Evolutionary conservation across 257 asterid species (phyloP).

Genomic region (Ajuga chamaepitys): DNA sequence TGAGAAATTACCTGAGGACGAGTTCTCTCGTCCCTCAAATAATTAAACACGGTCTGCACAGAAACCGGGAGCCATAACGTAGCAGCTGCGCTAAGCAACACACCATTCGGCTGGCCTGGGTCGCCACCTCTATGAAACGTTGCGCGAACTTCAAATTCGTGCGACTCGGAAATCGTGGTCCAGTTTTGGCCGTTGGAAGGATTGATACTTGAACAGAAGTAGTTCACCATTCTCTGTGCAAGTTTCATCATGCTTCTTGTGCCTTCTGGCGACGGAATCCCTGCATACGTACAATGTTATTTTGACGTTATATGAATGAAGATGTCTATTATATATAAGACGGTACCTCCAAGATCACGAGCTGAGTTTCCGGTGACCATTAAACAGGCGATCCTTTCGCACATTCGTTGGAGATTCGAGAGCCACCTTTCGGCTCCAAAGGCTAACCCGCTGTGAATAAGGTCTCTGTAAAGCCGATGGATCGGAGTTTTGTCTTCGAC

Average conservation of each 20-base stretch:
- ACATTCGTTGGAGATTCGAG: slow-evolving; percentile 65
- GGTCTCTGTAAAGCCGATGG: slow-evolving; percentile 64
- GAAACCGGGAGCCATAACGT: slow-evolving; percentile 88
- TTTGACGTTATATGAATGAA: neutral
- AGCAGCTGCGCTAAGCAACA: slow-evolving; percentile 83
- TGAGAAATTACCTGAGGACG: slow-evolving; percentile 60
- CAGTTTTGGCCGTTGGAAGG: slow-evolving; percentile 72
- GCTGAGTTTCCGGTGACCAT: slow-evolving; percentile 58
- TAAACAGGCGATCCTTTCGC: slow-evolving; percentile 75
- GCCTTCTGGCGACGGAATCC: slow-evolving; percentile 72
- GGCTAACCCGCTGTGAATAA: slow-evolving; percentile 66
- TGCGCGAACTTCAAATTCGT: slow-evolving; percentile 74
- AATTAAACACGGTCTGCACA: slow-evolving; percentile 62
- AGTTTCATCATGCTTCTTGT: slow-evolving; percentile 91
- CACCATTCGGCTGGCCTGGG: slow-evolving; percentile 82
- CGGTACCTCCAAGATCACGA: slow-evolving; percentile 64
- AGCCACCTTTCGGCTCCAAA: slow-evolving; percentile 97
- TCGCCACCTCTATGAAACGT: slow-evolving; percentile 62
- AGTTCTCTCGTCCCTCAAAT: slow-evolving; percentile 67
- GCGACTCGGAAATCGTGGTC: slow-evolving; percentile 57
- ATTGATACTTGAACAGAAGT: slow-evolving; percentile 72
- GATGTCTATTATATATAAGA: neutral
- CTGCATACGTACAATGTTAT: slow-evolving; percentile 17
- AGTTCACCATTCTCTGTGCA: slow-evolving; percentile 82
- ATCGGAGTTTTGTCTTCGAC: slow-evolving; percentile 65